Conservation (phyloP, 169 alveolate species). For the Eimeria sp. region DNA sequence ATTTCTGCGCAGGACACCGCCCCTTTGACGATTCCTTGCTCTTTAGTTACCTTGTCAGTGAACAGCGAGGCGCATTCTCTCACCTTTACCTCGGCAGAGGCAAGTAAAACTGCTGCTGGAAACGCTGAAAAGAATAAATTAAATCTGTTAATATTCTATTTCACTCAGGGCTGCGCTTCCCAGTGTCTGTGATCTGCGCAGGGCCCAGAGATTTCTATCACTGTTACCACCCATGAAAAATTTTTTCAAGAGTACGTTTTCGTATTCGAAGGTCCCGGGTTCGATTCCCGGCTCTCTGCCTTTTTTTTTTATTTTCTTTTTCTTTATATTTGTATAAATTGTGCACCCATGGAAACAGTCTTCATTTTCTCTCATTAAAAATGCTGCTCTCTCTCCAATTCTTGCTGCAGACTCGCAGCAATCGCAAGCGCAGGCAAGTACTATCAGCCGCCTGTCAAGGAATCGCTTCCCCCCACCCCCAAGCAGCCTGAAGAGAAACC, state of each 20-base stretch:
- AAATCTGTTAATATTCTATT: too few species aligned
- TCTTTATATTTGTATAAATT: too few species aligned
- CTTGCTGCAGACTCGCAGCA: constrained; percentile 17
- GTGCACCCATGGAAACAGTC: too few species aligned
- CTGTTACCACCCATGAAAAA: constrained; percentile 10
- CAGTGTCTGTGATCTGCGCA: neutral
- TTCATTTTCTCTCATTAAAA: neutral
- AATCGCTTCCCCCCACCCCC: neutral
- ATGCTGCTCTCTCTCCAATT: too few species aligned
- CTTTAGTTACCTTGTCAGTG: neutral
- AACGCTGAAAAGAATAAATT: too few species aligned
- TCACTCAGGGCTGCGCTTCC: neutral
- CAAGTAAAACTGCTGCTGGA: neutral
- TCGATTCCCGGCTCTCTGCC: neutral
- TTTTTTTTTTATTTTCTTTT: neutral
- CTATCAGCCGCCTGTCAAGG: neutral
- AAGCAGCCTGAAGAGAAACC: neutral
- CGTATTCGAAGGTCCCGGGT: too few species aligned
- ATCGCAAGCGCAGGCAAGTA: constrained; percentile 16
- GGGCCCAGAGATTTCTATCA: constrained; percentile 6
- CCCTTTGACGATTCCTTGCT: constrained; percentile 36
- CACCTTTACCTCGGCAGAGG: constrained; percentile 22
- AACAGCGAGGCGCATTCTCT: neutral
- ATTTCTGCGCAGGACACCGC: neutral
- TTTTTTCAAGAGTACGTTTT: constrained; percentile 14